Evolutionary conservation across 2,329 filamentous ascomycete genomes (phyloP), one percentile per base, ranked within the genome.

Genomic region (Hypoxylon sp.): DNA sequence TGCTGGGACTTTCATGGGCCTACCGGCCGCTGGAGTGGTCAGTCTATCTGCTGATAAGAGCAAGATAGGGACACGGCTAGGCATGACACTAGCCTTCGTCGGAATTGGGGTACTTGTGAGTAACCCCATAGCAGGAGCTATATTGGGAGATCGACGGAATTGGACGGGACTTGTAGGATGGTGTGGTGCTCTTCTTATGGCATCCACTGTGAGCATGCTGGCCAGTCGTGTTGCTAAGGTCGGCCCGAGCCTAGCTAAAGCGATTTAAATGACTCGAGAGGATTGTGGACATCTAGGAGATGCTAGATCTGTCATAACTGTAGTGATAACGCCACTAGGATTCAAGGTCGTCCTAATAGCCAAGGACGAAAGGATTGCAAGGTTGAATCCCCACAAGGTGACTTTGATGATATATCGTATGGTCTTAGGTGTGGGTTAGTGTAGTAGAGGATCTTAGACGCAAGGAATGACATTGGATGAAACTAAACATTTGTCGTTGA

Each of bases 61-160:
- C 47, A 72, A 69, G 59, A 72, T 73, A 9, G 71, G 70, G 13
- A 71, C 68, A 11, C 60, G 70, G 10, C 54, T 73, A 33, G 71
- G 65, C 0, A 70, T 73, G 67, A 68, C 67, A 1, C 48, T 73
- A 19, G 17, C 68, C 5, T 67, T 70, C 35, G 53, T 72, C 9
- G 69, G 71, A 4, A 47, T 70, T 47, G 71, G 69, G 1, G 46
- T 68, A 19, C 69, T 71, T 3, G 48, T 70, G 19, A 69, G 70
- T 26, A 65, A 70, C 17, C 71, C 71, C 24, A 69, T 69, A 14
- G 71, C 67, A 2, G 69, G 71, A 6, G 69, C 70, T 24, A 72
- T 73, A n/a, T 22, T 73, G 17, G 63, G 65, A 2, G 35, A 54
- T 3, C 47, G 35, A 3, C 13, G 57, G 31, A 67, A 70, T 19